These are phyloP conservation scores for Paramecium sexaurelia DNA, from an alignment of 73 alveolate genomes.

Conservation along the genomic window DNA sequence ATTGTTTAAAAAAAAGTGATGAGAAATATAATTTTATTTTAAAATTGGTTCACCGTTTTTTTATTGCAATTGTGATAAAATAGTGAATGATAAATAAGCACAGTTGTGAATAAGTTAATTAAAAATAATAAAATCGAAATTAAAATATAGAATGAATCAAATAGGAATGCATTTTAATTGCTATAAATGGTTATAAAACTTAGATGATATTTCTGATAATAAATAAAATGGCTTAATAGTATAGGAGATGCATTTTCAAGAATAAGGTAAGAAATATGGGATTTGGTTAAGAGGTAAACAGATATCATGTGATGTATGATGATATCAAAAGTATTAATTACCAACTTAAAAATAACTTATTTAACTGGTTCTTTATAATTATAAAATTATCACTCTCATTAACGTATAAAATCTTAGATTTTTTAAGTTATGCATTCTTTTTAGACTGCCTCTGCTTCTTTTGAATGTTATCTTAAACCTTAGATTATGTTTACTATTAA, in stretches of 20 bases:
- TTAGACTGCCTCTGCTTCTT: neutral
- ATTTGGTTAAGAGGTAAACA: neutral
- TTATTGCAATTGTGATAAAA: neutral
- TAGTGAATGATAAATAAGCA: neutral
- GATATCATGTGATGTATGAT: neutral
- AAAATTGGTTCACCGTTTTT: neutral
- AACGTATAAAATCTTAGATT: neutral
- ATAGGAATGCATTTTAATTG: neutral
- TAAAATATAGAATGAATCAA: neutral
- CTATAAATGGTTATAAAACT: neutral
- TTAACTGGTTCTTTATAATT: neutral
- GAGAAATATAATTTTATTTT: neutral
- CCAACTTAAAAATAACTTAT: neutral
- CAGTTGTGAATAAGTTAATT: too few relatives aligned
- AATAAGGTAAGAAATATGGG: neutral
- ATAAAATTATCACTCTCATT: neutral
- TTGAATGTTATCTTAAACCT: neutral
- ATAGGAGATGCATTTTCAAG: constrained; percentile 19
- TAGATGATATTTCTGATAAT: neutral
- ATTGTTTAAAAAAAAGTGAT: neutral
- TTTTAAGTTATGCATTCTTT: neutral
- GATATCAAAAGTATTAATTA: neutral
- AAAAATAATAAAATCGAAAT: too few relatives aligned
- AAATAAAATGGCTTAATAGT: neutral
- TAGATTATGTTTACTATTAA: neutral